A percentile compares a stretch with the other conserved stretches of the same genome.
phyloP scores from a whole-genome alignment of 2,329 filamentous ascomycete genomes.

The Hymenoscyphus infarciens region DNA sequence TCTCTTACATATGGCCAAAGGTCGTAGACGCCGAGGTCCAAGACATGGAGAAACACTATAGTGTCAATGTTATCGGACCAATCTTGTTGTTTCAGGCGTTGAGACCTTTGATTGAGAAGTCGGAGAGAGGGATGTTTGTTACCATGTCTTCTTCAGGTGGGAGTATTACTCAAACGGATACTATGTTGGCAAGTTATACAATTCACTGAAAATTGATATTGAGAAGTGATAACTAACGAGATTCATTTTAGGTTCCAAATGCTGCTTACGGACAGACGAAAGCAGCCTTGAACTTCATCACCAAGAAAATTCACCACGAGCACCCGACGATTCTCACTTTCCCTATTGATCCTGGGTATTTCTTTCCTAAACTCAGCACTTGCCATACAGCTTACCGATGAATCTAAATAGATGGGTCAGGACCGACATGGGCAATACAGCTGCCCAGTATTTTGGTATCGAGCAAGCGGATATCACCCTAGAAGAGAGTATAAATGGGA shows the following conservation, averaged over 20 bases:
- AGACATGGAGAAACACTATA: slow-evolving; percentile 39
- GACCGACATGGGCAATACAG: slow-evolving; percentile 29
- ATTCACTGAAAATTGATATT: neutral
- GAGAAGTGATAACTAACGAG: neutral
- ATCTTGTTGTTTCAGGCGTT: slow-evolving; percentile 44
- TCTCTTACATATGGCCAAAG: slow-evolving; percentile 33
- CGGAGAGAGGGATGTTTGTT: slow-evolving; percentile 35
- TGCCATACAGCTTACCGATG: neutral
- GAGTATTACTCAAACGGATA: neutral
- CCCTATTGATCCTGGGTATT: slow-evolving; percentile 33
- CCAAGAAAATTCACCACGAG: slow-evolving; percentile 36
- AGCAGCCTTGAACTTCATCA: slow-evolving; percentile 33
- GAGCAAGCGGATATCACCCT: slow-evolving; percentile 17
- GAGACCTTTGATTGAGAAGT: slow-evolving; percentile 37
- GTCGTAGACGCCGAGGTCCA: slow-evolving; percentile 35
- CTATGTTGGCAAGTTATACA: neutral
- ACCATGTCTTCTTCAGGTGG: slow-evolving; percentile 33
- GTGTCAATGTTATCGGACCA: slow-evolving; percentile 42
- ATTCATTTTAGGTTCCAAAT: slow-evolving; percentile 3
- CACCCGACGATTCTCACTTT: slow-evolving; percentile 33
- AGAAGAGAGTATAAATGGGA: slow-evolving; percentile 8
- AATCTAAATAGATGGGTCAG: slow-evolving; percentile 4
- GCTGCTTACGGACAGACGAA: slow-evolving; percentile 43
- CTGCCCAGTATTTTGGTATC: slow-evolving; percentile 22
- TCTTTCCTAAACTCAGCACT: slow-evolving; percentile 3